Percentiles rank a stretch among this genome's conserved stretches.
Evolutionary conservation across 805 yeast species (phyloP).

Genomic region (Komagataella populi): DNA sequence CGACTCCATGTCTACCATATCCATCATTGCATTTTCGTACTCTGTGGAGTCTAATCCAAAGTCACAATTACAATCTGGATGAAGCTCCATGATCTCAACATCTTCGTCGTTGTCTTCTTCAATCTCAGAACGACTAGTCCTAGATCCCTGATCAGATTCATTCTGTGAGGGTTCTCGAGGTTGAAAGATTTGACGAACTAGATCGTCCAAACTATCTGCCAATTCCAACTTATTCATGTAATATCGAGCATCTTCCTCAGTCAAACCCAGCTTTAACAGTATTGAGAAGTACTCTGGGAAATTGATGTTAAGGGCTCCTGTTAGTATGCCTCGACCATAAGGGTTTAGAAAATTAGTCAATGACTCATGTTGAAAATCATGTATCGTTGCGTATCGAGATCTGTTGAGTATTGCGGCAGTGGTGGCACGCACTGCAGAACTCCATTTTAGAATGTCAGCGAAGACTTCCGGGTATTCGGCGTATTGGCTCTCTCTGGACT

Average conservation of each 20-base stretch:
- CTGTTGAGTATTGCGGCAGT: slow-evolving; percentile 48
- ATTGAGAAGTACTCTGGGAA: slow-evolving; percentile 45
- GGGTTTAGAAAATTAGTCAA: slow-evolving; percentile 52
- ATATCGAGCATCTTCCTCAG: slow-evolving; percentile 44
- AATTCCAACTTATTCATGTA: slow-evolving; percentile 21
- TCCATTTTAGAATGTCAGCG: slow-evolving; percentile 40
- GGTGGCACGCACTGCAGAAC: slow-evolving; percentile 48
- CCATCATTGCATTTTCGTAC: slow-evolving; percentile 9
- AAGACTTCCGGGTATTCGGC: slow-evolving; percentile 28
- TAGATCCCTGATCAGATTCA: slow-evolving; percentile 1
- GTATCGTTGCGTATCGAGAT: slow-evolving; percentile 24
- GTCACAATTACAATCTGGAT: slow-evolving; percentile 24
- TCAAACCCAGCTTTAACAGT: slow-evolving; percentile 32
- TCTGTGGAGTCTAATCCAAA: slow-evolving; percentile 19
- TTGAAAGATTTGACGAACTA: slow-evolving; percentile 9
- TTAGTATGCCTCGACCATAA: slow-evolving; percentile 44
- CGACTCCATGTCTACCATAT: slow-evolving; percentile 7
- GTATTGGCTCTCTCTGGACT: background rate
- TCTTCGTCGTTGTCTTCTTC: slow-evolving; percentile 12
- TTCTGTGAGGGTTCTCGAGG: slow-evolving; percentile 3
- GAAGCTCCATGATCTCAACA: slow-evolving; percentile 10
- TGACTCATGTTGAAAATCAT: slow-evolving; percentile 48
- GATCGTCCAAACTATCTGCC: slow-evolving; percentile 12
- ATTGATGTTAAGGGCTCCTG: slow-evolving; percentile 47
- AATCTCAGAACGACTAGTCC: slow-evolving; percentile 9